These are phyloP conservation scores for Cucumis variabilis DNA, from an alignment of 331 rosid genomes.

Conservation along the genomic window DNA sequence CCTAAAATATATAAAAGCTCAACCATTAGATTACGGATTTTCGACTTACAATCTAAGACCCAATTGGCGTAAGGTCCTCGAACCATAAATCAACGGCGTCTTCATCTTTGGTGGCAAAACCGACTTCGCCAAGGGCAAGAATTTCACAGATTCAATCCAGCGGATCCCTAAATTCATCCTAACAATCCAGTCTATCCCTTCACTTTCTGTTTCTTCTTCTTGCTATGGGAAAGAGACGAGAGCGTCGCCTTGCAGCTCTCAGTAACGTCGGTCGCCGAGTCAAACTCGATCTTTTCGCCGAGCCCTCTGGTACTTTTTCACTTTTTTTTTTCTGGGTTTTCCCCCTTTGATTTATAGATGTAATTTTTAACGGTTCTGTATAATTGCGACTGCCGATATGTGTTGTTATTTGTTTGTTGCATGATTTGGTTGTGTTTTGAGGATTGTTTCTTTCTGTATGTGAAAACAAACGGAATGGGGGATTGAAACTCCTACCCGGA, in stretches of 20 bases:
- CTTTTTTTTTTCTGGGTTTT: not conserved
- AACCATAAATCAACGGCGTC: slow-evolving; percentile 6
- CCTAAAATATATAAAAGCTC: not conserved
- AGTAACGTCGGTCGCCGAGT: slow-evolving; percentile 93
- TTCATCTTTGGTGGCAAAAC: not conserved
- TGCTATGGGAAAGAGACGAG: slow-evolving; percentile 91
- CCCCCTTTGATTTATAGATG: not conserved
- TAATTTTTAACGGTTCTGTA: not conserved
- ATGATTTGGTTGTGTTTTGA: not conserved
- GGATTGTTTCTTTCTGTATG: not conserved
- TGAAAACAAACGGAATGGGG: not conserved
- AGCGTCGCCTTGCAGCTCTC: slow-evolving; percentile 91
- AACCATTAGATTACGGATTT: not conserved
- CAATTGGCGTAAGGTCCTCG: not conserved
- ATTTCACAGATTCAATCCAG: not conserved
- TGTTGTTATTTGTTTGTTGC: not conserved
- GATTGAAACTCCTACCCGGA: not conserved
- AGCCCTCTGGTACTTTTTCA: slow-evolving; percentile 82
- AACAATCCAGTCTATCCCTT: not conserved
- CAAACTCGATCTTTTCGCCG: slow-evolving; percentile 96
- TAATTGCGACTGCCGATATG: not conserved
- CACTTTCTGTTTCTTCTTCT: not conserved
- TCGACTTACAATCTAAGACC: slow-evolving; percentile 1
- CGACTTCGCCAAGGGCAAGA: not conserved
- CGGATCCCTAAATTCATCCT: slow-evolving; percentile 3